A percentile compares a stretch with the other conserved stretches of the same genome.
phyloP scores from a whole-genome alignment of 192 early-diverging fungal genomes.

The Mortierella claussenii region DNA sequence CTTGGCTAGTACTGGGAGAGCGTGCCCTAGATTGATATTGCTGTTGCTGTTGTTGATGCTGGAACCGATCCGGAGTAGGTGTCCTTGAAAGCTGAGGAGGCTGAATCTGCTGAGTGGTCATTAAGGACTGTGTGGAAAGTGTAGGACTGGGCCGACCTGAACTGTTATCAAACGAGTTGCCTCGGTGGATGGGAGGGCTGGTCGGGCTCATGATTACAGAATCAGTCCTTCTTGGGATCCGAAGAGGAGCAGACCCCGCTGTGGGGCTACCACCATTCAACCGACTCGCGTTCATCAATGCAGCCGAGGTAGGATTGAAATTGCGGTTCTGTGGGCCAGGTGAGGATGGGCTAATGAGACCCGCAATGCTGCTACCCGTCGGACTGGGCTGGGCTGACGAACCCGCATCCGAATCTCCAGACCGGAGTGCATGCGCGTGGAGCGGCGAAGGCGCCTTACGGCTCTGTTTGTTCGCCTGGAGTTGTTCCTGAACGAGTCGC shows the following conservation, averaged over 20 bases:
- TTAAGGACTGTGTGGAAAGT: slow-evolving; percentile 25
- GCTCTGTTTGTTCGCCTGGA: slow-evolving; percentile 6
- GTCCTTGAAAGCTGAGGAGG: slow-evolving; percentile 43
- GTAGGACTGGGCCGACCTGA: slow-evolving; percentile 49
- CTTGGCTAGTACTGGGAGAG: slow-evolving; percentile 29
- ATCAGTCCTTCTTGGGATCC: slow-evolving; percentile 39
- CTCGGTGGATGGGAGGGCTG: slow-evolving; percentile 19
- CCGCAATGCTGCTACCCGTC: not conserved
- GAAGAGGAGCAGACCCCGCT: slow-evolving; percentile 25
- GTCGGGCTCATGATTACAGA: slow-evolving; percentile 46
- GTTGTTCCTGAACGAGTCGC: slow-evolving; percentile 39
- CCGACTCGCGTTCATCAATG: slow-evolving; percentile 10
- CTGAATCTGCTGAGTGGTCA: slow-evolving; percentile 33
- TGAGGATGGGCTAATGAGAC: slow-evolving; percentile 15
- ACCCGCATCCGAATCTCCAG: slow-evolving; percentile 9
- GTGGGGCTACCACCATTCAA: not conserved
- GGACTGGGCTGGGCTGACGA: slow-evolving; percentile 27
- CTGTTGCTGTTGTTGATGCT: slow-evolving; percentile 1
- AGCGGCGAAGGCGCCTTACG: slow-evolving; percentile 11
- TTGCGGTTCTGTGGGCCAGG: slow-evolving; percentile 16
- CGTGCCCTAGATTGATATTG: slow-evolving; percentile 11
- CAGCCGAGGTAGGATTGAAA: slow-evolving; percentile 2
- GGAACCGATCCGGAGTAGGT: slow-evolving; percentile 37
- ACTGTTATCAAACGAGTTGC: slow-evolving; percentile 33
- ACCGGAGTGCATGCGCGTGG: slow-evolving; percentile 1